These are phyloP conservation scores for Ophiosphaerella narmari DNA, from an alignment of 2,329 filamentous ascomycete species.

Conservation along the genomic window DNA sequence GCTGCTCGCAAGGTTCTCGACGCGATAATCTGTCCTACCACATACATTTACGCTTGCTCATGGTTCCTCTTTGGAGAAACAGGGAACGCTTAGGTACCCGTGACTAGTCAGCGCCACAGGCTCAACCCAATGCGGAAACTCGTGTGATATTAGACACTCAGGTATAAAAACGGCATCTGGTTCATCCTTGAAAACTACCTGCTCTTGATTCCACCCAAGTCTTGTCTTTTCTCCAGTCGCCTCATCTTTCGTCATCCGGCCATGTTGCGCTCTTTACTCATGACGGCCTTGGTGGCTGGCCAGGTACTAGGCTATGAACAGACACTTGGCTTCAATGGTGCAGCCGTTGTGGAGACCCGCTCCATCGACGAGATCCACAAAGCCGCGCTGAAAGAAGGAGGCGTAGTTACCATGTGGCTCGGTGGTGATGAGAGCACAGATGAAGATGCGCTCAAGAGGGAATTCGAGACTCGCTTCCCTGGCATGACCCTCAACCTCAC, in stretches of 20 bases:
- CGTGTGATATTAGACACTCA: too few relatives aligned
- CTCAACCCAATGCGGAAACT: too few relatives aligned
- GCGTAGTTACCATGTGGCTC: constrained; percentile 54
- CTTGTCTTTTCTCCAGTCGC: neutral
- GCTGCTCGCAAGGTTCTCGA: too few relatives aligned
- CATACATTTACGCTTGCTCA: too few relatives aligned
- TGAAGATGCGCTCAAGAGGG: constrained; percentile 47
- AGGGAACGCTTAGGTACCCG: too few relatives aligned
- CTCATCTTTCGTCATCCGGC: neutral
- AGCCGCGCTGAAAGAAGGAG: constrained; percentile 55
- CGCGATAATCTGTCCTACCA: too few relatives aligned
- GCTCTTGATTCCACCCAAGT: neutral
- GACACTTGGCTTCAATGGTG: constrained; percentile 2
- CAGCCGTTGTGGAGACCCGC: constrained; percentile 47
- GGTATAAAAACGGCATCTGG: too few relatives aligned
- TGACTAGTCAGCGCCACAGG: too few relatives aligned
- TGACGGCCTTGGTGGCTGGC: neutral
- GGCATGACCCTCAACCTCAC: constrained; percentile 59
- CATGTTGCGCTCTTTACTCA: neutral
- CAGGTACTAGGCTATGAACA: neutral
- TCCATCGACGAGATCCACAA: constrained; percentile 57
- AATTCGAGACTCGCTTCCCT: constrained; percentile 56
- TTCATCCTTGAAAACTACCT: too few relatives aligned
- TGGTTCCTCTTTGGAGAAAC: too few relatives aligned
- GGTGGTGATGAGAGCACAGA: constrained; percentile 55